phyloP scores from a whole-genome alignment of 2,329 filamentous ascomycete genomes.

The Aspergillus bombycis region DNA sequence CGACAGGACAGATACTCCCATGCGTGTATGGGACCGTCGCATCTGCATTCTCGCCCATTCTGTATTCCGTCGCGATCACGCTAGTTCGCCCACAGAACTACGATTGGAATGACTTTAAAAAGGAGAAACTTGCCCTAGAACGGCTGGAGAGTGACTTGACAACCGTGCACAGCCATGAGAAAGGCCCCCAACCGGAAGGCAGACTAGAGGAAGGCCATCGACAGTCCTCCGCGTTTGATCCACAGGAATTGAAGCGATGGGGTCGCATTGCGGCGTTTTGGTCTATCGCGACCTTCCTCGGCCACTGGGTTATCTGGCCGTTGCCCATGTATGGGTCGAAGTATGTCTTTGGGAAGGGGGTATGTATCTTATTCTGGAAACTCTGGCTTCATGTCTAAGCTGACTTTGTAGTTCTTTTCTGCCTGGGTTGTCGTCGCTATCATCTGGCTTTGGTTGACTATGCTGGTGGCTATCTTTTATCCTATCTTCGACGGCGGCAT shows the following conservation, averaged over 20 bases:
- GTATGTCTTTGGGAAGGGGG: slow-evolving; percentile 52
- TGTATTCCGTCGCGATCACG: slow-evolving; percentile 54
- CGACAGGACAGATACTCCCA: slow-evolving; percentile 54
- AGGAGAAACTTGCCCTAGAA: slow-evolving; percentile 34
- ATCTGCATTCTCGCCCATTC: slow-evolving; percentile 57
- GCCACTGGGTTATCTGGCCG: slow-evolving; percentile 59
- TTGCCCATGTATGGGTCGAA: slow-evolving; percentile 58
- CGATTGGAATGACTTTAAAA: slow-evolving; percentile 44
- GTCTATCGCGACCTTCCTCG: slow-evolving; percentile 55
- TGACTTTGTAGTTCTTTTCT: slow-evolving; percentile 46
- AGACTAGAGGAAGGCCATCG: slow-evolving; percentile 11
- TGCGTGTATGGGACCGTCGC: slow-evolving; percentile 59
- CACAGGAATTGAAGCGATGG: slow-evolving; percentile 50
- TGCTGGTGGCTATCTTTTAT: slow-evolving; percentile 55
- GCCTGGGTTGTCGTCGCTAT: slow-evolving; percentile 57
- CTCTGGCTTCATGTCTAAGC: not conserved
- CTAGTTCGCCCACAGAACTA: slow-evolving; percentile 48
- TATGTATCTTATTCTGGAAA: slow-evolving; percentile 18
- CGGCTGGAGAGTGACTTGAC: slow-evolving; percentile 30
- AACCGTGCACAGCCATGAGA: slow-evolving; percentile 14
- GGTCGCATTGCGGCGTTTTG: slow-evolving; percentile 50
- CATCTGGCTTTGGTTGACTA: slow-evolving; percentile 58
- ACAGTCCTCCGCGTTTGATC: slow-evolving; percentile 27
- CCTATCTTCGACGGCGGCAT: slow-evolving; percentile 53
- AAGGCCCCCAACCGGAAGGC: not conserved